Percentiles rank a stretch among this genome's conserved stretches.
phyloP scores from a whole-genome alignment of 495 filamentous ascomycete species.

The Trichocladium uniseriatum region DNA sequence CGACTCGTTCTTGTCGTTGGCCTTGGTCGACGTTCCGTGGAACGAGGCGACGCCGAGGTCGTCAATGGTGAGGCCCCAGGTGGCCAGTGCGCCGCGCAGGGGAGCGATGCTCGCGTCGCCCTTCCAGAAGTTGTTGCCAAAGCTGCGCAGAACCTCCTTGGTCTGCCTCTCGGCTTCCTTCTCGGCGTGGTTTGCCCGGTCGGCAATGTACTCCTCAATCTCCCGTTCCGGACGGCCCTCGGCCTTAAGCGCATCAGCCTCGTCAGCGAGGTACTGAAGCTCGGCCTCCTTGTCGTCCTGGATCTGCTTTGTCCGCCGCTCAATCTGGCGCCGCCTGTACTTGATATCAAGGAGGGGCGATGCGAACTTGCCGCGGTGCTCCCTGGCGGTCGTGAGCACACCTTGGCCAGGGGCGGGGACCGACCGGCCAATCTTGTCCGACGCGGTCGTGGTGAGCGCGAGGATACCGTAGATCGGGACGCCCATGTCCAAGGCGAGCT shows the following conservation, averaged over 20 bases:
- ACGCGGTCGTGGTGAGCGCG: constrained; percentile 91
- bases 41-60: constrained; percentile 92
- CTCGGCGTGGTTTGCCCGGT: constrained; percentile 78
- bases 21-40: constrained; percentile 96
- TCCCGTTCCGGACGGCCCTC: constrained; percentile 64
- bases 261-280: constrained; percentile 83
- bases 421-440: constrained; percentile 96
- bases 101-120: constrained; percentile 87
- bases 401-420: constrained; percentile 94
- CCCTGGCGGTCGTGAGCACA: constrained; percentile 93
- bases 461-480: constrained; percentile 95
- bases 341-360: constrained; percentile 94
- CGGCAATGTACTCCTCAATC: constrained; percentile 67
- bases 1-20: constrained; percentile 99
- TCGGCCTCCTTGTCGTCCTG: constrained; percentile 94
- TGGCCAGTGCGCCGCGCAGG: constrained; percentile 86
- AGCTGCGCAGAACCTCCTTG: constrained; percentile 79
- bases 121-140: constrained; percentile 99
- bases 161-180: constrained; percentile 83
- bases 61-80: constrained; percentile 96
- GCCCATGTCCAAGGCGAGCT: constrained; percentile 95
- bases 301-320: constrained; percentile 83
- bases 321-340: constrained; percentile 89
- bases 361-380: constrained; percentile 81
- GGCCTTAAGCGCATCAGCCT: constrained; percentile 82